A percentile compares a stretch with the other conserved stretches of the same genome.
Conservation (phyloP, 805 yeast species). For the Wickerhamomyces alni region DNA sequence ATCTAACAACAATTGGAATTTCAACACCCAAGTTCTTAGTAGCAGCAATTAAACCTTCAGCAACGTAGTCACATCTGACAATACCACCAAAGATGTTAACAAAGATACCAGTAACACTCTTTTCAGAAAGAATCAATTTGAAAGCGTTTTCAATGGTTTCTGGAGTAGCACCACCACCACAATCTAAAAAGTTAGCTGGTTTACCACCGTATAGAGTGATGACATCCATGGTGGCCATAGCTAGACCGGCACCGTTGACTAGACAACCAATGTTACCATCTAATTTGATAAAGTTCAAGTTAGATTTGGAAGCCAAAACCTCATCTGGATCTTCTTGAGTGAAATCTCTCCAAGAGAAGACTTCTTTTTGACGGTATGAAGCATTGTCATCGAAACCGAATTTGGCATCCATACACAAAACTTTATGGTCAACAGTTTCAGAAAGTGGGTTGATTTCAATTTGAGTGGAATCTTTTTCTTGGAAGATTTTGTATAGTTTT, state of each 20-base stretch:
- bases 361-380: constrained; percentile 87
- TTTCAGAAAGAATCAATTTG: constrained; percentile 84
- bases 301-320: constrained; percentile 83
- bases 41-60: constrained; percentile 94
- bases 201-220: constrained; percentile 96
- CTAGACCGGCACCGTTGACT: constrained; percentile 99
- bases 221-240: constrained; percentile 99
- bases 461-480: constrained; percentile 93
- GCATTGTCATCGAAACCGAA: constrained; percentile 98
- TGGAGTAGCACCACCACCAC: constrained; percentile 99
- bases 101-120: constrained; percentile 87
- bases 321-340: constrained; percentile 98
- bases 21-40: constrained; percentile 85
- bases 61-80: constrained; percentile 98
- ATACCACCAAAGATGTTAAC: constrained; percentile 99
- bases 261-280: constrained; percentile 98
- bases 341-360: constrained; percentile 93
- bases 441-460: constrained; percentile 98
- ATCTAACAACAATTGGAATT: constrained; percentile 95
- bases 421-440: constrained; percentile 85
- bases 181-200: constrained; percentile 98
- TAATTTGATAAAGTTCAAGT: constrained; percentile 92
- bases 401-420: constrained; percentile 98
- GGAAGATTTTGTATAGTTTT: constrained; percentile 83
- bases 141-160: constrained; percentile 96